These are phyloP conservation scores for Emericellopsis atlantica DNA, from an alignment of 2,329 filamentous ascomycete species.

Conservation along the genomic window DNA sequence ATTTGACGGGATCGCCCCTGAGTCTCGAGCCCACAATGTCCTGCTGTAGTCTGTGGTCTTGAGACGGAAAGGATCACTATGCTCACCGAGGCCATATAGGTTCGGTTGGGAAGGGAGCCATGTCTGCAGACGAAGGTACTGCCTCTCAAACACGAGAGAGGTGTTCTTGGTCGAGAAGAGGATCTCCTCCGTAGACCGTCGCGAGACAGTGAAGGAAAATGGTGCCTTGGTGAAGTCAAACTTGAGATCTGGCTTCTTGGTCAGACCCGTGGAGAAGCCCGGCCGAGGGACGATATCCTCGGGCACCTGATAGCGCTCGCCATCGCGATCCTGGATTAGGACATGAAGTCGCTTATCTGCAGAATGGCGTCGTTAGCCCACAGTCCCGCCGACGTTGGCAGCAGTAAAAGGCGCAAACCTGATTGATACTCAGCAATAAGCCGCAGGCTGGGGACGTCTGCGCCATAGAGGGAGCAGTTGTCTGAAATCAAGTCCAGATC, in stretches of 20 bases:
- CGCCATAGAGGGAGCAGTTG: slow-evolving; percentile 68
- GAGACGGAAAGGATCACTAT: slow-evolving; percentile 57
- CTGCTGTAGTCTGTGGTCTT: slow-evolving; percentile 50
- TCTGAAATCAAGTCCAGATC: slow-evolving; percentile 56
- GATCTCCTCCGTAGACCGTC: slow-evolving; percentile 26
- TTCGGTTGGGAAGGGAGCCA: slow-evolving; percentile 55
- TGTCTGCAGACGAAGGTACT: slow-evolving; percentile 64
- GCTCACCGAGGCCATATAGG: slow-evolving; percentile 70
- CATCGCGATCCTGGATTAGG: slow-evolving; percentile 57
- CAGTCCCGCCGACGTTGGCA: not conserved
- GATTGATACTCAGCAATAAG: slow-evolving; percentile 41
- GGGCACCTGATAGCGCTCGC: slow-evolving; percentile 63
- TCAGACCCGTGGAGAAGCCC: slow-evolving; percentile 6
- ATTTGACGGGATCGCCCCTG: slow-evolving; percentile 47
- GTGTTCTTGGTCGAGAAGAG: slow-evolving; percentile 60
- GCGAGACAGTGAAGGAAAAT: slow-evolving; percentile 52
- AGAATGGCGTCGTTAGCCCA: not conserved
- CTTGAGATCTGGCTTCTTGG: slow-evolving; percentile 27
- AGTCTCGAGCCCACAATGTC: slow-evolving; percentile 59
- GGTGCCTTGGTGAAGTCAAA: slow-evolving; percentile 33
- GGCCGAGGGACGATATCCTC: slow-evolving; percentile 51
- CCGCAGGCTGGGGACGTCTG: slow-evolving; percentile 53
- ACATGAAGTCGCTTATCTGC: slow-evolving; percentile 57
- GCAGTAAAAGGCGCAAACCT: slow-evolving; percentile 5
- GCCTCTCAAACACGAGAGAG: slow-evolving; percentile 60